Evolutionary conservation across 1,139 yeast genomes (phyloP).

Genomic region (Waltiozyma sp.): DNA sequence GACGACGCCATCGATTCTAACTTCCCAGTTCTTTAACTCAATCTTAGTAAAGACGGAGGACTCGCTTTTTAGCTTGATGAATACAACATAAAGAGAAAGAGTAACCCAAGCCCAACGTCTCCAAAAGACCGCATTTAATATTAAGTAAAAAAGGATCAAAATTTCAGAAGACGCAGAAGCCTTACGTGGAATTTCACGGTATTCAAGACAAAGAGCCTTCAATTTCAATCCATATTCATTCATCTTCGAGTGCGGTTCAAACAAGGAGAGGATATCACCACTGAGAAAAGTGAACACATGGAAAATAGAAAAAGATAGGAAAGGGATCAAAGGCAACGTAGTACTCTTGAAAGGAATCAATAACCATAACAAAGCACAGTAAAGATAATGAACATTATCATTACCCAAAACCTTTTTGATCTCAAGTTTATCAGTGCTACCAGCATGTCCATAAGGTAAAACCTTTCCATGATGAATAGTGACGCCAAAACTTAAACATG

Average conservation of each 20-base stretch:
- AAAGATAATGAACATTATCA: conserved; percentile 59
- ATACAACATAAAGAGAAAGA: conserved; percentile 45
- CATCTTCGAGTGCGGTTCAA: conserved; percentile 28
- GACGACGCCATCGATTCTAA: conserved; percentile 56
- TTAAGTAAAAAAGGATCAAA: conserved; percentile 36
- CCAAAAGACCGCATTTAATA: conserved; percentile 48
- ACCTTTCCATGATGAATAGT: conserved; percentile 44
- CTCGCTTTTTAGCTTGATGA: conserved; percentile 72
- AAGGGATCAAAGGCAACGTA: conserved; percentile 52
- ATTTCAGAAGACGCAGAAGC: conserved; percentile 67
- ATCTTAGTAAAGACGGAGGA: conserved; percentile 65
- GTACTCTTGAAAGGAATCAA: conserved; percentile 33
- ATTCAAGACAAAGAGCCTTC: conserved; percentile 43
- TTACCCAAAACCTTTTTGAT: conserved; percentile 33
- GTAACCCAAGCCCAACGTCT: conserved; percentile 54
- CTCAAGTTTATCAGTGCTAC: conserved; percentile 14
- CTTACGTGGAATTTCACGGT: conserved; percentile 62
- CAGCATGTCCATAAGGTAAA: conserved; percentile 1
- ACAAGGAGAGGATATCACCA: conserved; percentile 55
- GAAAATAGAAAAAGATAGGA: conserved; percentile 57
- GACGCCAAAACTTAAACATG: conserved; percentile 66
- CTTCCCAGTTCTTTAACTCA: conserved; percentile 61
- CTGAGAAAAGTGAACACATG: conserved; percentile 61
- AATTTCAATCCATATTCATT: conserved; percentile 32
- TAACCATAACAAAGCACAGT: conserved; percentile 48